A percentile compares a stretch with the other conserved stretches of the same genome.
phyloP scores from a whole-genome alignment of 305 asterid genomes.

The Solanum hybrid region DNA sequence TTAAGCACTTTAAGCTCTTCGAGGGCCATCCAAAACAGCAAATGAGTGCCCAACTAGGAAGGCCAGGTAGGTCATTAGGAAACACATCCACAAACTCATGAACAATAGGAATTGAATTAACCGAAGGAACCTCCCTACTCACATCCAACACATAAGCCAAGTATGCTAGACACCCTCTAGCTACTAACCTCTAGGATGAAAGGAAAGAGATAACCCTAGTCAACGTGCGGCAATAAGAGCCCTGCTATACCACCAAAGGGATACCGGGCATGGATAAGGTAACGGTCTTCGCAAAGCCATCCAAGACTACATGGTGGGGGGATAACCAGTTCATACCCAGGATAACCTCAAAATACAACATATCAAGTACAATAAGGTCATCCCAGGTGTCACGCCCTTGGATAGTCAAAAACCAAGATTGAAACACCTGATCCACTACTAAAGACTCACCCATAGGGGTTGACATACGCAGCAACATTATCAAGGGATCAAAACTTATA shows the following conservation, averaged over 20 bases:
- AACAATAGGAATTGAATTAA: not conserved
- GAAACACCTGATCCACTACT: not conserved
- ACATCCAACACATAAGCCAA: not conserved
- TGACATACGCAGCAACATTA: not conserved
- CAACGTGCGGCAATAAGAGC: not conserved
- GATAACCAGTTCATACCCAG: not conserved
- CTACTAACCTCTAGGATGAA: not conserved
- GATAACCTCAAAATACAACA: too few relatives aligned
- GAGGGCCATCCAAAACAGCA: not conserved
- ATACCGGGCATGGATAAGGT: not conserved
- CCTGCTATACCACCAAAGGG: not conserved
- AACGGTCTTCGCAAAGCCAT: not conserved
- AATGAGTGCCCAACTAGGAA: not conserved
- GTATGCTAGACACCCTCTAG: not conserved
- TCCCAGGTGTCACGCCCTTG: not conserved
- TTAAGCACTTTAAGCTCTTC: not conserved
- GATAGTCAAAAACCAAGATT: not conserved
- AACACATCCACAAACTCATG: not conserved
- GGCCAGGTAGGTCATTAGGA: not conserved
- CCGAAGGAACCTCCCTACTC: not conserved
- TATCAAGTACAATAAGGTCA: not conserved
- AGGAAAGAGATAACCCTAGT: not conserved
- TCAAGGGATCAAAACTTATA: not conserved
- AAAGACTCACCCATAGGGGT: not conserved
- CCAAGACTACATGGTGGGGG: not conserved